Evolutionary conservation across 495 filamentous ascomycete genomes (phyloP), one percentile per base, ranked within the genome.

Genomic region (Aspergillus nanangensis): DNA sequence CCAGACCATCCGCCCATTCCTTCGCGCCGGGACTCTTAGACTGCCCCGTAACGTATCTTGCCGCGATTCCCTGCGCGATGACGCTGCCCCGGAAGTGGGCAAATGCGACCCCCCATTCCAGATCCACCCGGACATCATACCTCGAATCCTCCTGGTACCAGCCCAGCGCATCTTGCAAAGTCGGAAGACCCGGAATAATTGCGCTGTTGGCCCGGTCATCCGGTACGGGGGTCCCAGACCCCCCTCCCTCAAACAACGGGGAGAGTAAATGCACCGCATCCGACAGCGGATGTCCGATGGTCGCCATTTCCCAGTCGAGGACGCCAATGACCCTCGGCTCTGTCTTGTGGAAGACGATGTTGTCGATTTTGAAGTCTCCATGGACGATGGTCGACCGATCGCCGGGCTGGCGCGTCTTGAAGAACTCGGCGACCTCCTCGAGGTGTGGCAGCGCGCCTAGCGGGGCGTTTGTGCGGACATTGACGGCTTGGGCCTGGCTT

Each of bases 261-360:
- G 21, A 14, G 3, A 43, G 15, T 1, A 49, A 25, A 11, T 20
- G 23, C 10, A 43, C 39, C 18, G 44, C 17, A n/a, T 51, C 48
- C 14, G 48, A 45, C 11, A 51, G 24, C 1, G 48, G 48, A 22
- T 51, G 48, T 1, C 48, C 48, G 4, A 45, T 19, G 18, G 48
- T 51, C 14, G 41, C 35, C 41, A 51, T 45, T 29, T 51, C 48
- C 47, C 48, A 51, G 36, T 51, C 48, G 7, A 51, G 13, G 0
- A 51, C 36, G 10, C 48, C 48, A 11, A 51, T 45, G 8, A 51
- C 41, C 11, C 41, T 23, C 2, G 41, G 48, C 21, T 51, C 48
- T 5, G 40, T 51, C 36, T 38, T 36, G 20, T 45, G 36, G 27
- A 48, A 45, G 41, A 51, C 21, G 8, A 50, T 14, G 25, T 50